A percentile compares a stretch with the other conserved stretches of the same genome.
Evolutionary conservation across 139 green algal genomes (phyloP).

Genomic region (Tetradesmus lagerheimii): DNA sequence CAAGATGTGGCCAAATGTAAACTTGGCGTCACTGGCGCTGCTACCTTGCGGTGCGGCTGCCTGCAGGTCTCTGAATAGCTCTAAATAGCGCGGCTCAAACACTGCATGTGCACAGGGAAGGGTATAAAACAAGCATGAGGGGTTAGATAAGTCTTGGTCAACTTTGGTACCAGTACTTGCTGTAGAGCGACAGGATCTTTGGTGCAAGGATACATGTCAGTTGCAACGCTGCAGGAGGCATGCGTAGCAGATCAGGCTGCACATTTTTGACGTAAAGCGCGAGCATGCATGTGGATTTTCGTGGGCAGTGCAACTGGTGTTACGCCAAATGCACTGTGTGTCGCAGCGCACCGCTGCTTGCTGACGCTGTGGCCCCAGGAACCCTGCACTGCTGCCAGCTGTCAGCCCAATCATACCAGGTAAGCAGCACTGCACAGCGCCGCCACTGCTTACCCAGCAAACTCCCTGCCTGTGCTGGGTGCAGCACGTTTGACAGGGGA

Average conservation of each 20-base stretch:
- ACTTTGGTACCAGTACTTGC: background rate
- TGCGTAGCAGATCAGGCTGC: too few species aligned
- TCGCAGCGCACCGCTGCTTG: background rate
- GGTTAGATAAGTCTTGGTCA: background rate
- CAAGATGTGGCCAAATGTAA: conserved; percentile 51
- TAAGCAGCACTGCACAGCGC: background rate
- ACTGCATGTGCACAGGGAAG: conserved; percentile 7
- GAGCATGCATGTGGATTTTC: too few species aligned
- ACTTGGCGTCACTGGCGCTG: background rate
- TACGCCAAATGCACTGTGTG: background rate
- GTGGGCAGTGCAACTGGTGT: background rate
- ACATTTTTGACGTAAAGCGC: too few species aligned
- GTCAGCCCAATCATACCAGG: too few species aligned
- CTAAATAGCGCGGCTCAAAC: conserved; percentile 46
- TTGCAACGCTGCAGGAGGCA: too few species aligned
- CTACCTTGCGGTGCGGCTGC: background rate
- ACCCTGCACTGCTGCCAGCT: background rate
- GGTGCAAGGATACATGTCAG: too few species aligned
- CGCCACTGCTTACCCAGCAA: background rate
- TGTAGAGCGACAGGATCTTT: too few species aligned
- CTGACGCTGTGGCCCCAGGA: background rate
- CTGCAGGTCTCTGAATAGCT: conserved; percentile 48
- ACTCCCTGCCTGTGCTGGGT: conserved; percentile 22
- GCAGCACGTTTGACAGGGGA: conserved; percentile 29
- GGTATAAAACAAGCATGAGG: background rate